Percentiles rank a stretch among this genome's conserved stretches.
These are phyloP conservation scores for Russula lepida DNA, from an alignment of 768 basidiomycete species.

Conservation along the genomic window DNA sequence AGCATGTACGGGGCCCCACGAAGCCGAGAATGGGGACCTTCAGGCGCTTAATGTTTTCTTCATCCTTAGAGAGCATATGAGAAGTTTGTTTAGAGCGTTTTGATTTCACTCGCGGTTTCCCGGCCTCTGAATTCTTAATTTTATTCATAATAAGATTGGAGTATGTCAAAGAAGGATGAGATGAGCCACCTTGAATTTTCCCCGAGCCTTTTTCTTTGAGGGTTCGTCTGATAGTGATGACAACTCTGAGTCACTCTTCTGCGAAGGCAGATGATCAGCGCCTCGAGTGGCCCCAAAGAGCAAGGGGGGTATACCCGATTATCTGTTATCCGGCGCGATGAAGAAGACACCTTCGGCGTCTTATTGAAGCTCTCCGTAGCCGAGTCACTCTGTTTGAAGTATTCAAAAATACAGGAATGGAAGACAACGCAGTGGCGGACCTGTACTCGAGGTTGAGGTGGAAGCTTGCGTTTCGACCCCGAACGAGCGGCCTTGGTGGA, in stretches of 20 bases:
- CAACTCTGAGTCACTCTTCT: slow-evolving; percentile 50
- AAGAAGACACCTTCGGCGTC: background rate
- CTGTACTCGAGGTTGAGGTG: background rate
- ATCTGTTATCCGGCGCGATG: background rate
- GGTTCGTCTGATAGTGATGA: slow-evolving; percentile 53
- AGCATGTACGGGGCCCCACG: background rate
- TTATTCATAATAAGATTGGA: background rate
- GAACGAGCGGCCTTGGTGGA: background rate
- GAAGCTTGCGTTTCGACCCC: slow-evolving; percentile 6
- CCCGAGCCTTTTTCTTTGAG: slow-evolving; percentile 36
- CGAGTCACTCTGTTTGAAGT: slow-evolving; percentile 1
- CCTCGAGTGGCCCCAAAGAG: background rate
- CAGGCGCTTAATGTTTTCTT: slow-evolving; percentile 63
- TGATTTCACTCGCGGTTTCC: slow-evolving; percentile 29
- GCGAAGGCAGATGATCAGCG: background rate
- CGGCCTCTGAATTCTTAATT: slow-evolving; percentile 5
- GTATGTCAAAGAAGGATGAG: background rate
- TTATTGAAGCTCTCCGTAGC: background rate
- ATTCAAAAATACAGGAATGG: background rate
- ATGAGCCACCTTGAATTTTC: slow-evolving; percentile 30
- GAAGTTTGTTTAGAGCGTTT: slow-evolving; percentile 24
- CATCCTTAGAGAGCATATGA: slow-evolving; percentile 44
- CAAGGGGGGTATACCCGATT: background rate
- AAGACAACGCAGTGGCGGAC: background rate
- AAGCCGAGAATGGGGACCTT: slow-evolving; percentile 41